Base-by-base conservation (phyloP, 1,284 basidiomycete genomes). In the Anthracocystis panici-leucophaei region DNA sequence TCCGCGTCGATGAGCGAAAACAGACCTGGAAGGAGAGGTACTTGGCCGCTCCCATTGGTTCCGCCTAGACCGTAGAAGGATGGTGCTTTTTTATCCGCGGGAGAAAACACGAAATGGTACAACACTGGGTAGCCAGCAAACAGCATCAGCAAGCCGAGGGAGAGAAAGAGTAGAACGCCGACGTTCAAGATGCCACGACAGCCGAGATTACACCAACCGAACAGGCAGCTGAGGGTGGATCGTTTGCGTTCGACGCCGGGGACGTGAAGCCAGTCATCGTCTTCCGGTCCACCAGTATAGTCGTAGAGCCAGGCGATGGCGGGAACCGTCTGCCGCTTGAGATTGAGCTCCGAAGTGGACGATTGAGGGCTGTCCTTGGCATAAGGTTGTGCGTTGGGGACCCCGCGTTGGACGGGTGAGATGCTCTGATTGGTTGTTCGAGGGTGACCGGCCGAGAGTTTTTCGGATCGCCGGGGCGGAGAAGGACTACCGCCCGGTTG, bases 61-160 rank as follows among this genome's bases (percentile, higher is more conserved):
- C 92, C 92, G 21, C 93, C 93, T 11, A 93, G 79, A 77, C 92
- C 92, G 60, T 68, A 79, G 46, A 69, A 68, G 0, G 45, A 31
- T 1, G 33, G 31, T 21, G 54, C 55, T 40, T 65, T 60, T 20
- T 8, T 35, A 1, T 55, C 52, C 2, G 1, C 20, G 3, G 46
- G 20, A 27, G 29, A 5, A 40, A 61, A 2, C 27, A 27, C 1
- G 50, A 50, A 31, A 42, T 51, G 35, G 20, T 55, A 40, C 62
- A 81, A 46, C 44, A 84, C 69, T 5, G 82, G 82, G 49, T 84
- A 84, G 10, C 82, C 82, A 1, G 78, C 74, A 42, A 84, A 84
- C 31, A 84, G 67, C 75, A 78, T 80, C n/a, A 84, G 49, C 11
- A 83, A 50, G 35, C 57, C 75, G 1, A 50, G n/a, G 2, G 63